phyloP scores from a whole-genome alignment of 2,329 filamentous ascomycete genomes.

The Hypocreales sp. region DNA sequence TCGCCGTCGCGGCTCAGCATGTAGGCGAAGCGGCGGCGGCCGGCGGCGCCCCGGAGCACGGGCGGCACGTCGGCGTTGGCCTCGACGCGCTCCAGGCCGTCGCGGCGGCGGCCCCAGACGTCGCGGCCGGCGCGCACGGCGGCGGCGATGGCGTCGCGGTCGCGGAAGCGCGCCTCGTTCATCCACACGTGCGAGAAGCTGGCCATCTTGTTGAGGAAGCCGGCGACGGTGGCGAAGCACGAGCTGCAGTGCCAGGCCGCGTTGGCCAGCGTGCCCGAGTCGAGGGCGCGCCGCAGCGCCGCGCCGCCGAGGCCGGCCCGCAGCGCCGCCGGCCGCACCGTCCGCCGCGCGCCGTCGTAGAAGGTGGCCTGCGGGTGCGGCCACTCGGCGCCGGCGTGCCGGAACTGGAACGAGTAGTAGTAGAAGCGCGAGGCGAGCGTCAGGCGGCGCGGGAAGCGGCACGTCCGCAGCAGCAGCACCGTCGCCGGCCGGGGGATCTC shows the following conservation, averaged over 20 bases:
- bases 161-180: conserved; percentile 32
- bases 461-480: conserved; percentile 30
- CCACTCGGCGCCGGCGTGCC: conserved; percentile 27
- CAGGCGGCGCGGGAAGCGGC: conserved; percentile 35
- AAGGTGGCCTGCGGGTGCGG: conserved; percentile 44
- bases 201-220: conserved; percentile 39
- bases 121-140: conserved; percentile 37
- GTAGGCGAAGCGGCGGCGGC: conserved; percentile 24
- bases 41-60: conserved; percentile 22
- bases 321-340: conserved; percentile 37
- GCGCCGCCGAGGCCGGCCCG: conserved; percentile 29
- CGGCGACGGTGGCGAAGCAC: conserved; percentile 40
- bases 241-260: conserved; percentile 47
- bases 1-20: conserved; percentile 28
- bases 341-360: conserved; percentile 23
- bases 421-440: conserved; percentile 37
- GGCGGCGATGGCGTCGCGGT: conserved; percentile 31
- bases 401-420: conserved; percentile 42
- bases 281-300: conserved; percentile 19
- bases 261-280: conserved; percentile 29
- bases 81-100: conserved; percentile 32
- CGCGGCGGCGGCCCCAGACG: conserved; percentile 32
- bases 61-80: conserved; percentile 35
- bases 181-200: conserved; percentile 39
- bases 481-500: conserved; percentile 40